These are phyloP conservation scores for Chrysosporium queenslandicum DNA, from an alignment of 2,329 filamentous ascomycete genomes.

Conservation along the genomic window DNA sequence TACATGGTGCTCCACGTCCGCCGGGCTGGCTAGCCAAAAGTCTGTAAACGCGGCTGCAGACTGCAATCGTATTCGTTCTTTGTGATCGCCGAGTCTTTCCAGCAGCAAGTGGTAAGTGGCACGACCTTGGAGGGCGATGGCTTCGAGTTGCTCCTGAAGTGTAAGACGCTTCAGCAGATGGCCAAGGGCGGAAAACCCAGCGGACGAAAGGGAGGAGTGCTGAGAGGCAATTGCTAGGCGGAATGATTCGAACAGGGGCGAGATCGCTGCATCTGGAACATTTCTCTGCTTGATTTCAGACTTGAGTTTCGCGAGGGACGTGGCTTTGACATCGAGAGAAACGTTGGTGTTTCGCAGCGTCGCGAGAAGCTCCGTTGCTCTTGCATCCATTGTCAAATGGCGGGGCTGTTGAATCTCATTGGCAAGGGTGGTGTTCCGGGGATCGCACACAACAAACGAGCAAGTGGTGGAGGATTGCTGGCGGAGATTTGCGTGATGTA, in stretches of 20 bases:
- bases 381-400: constrained; percentile 44
- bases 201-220: constrained; percentile 66
- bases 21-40: constrained; percentile 58
- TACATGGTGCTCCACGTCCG: constrained; percentile 70
- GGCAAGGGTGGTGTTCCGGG: background rate
- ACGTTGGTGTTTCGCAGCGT: constrained; percentile 53
- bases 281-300: constrained; percentile 87
- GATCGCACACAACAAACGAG: background rate
- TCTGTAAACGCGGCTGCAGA: constrained; percentile 68
- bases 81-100: constrained; percentile 78
- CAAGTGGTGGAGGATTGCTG: background rate
- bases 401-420: constrained; percentile 15
- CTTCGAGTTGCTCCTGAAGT: constrained; percentile 68
- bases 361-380: constrained; percentile 45
- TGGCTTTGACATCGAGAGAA: constrained; percentile 59
- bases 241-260: constrained; percentile 71
- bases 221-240: constrained; percentile 64
- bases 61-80: constrained; percentile 70
- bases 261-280: constrained; percentile 62
- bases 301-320: constrained; percentile 64
- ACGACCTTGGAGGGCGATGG: constrained; percentile 58
- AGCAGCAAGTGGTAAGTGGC: constrained; percentile 64
- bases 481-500: no score
- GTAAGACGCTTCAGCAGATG: constrained; percentile 78
- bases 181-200: constrained; percentile 77